These are phyloP conservation scores for Colletotrichum gloeosporioides DNA, from an alignment of 2,329 filamentous ascomycete genomes.

Conservation along the genomic window DNA sequence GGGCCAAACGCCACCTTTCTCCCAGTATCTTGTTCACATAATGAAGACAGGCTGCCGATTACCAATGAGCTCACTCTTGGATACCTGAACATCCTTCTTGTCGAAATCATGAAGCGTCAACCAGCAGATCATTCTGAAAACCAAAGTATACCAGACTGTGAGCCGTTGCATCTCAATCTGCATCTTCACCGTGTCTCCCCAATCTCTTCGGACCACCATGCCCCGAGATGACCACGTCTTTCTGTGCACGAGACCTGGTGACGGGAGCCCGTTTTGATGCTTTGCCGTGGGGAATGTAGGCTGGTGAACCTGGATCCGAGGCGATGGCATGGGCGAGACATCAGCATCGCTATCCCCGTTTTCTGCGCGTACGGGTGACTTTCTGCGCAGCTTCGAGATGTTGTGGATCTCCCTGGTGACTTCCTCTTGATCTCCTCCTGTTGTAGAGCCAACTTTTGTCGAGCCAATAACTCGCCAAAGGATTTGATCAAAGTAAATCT, in stretches of 20 bases:
- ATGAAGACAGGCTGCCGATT: constrained; percentile 42
- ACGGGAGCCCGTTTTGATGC: background rate
- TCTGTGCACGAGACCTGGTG: background rate
- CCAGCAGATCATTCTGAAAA: constrained; percentile 44
- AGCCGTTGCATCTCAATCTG: background rate
- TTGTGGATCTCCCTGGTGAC: background rate
- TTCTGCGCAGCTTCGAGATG: too few species aligned
- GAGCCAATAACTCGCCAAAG: background rate
- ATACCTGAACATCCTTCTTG: constrained; percentile 36
- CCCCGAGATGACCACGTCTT: background rate
- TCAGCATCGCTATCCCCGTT: background rate
- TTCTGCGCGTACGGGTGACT: too few species aligned
- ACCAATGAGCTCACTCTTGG: constrained; percentile 36
- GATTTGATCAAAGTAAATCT: background rate
- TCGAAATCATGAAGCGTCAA: constrained; percentile 41
- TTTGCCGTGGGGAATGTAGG: background rate
- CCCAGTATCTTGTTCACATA: background rate
- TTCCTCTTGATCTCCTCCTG: background rate
- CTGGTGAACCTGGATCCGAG: background rate
- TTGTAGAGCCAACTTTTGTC: background rate
- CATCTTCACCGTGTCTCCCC: background rate
- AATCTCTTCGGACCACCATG: background rate
- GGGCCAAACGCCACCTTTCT: background rate
- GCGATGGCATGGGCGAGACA: background rate
- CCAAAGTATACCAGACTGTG: constrained; percentile 35